Base-by-base conservation (phyloP, 1,139 yeast genomes). In the Pichia sp. region DNA sequence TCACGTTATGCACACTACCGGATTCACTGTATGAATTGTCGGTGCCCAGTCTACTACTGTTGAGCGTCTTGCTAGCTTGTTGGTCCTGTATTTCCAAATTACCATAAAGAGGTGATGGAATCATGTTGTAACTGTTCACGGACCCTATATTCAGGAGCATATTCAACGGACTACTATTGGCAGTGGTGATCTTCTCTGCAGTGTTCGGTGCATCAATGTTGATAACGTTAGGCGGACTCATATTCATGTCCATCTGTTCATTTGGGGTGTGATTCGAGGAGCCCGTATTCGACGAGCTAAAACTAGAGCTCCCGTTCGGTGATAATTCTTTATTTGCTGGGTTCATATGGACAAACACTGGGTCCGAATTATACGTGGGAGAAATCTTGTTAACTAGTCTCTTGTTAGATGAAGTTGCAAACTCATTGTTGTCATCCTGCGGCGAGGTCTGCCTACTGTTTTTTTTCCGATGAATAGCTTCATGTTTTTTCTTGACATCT, bases 401-500 rank as follows among this genome's bases (percentile, higher is more conserved):
- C 2, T 8, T 5, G 2, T 31, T 31, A 11, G 34, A 8, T 11
- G 34, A 19, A 19, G 23, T 19, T 19, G 3, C 23, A 19, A 19
- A 19, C 23, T 19, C 23, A 19, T 19, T 19, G 23, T 19, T 31
- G 34, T 8, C 8, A 31, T 31, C 34, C 34, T 31, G 34, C 8
- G 47, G 32, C 15, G 31, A 19, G 19, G 13, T 16, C 11, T 11
- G 19, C 19, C 1, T 26, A 10, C 26, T 44, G 30, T 36, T 38
- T 26, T 40, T 13, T 32, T 50, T 54, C 2, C 51, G 40, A 55
- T 63, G 66, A 10, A 57, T 44, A 7, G 48, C 15, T 44, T 59
- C 54, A 47, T 61, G 67, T 31, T 58, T 61, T 51, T 70, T 68
- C 56, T 70, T 70, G 11, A 76, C 75, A 43, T 70, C 69, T 49